A percentile compares a stretch with the other conserved stretches of the same genome.
phyloP scores from a whole-genome alignment of 257 asterid genomes.

The Paulownia fortunei region DNA sequence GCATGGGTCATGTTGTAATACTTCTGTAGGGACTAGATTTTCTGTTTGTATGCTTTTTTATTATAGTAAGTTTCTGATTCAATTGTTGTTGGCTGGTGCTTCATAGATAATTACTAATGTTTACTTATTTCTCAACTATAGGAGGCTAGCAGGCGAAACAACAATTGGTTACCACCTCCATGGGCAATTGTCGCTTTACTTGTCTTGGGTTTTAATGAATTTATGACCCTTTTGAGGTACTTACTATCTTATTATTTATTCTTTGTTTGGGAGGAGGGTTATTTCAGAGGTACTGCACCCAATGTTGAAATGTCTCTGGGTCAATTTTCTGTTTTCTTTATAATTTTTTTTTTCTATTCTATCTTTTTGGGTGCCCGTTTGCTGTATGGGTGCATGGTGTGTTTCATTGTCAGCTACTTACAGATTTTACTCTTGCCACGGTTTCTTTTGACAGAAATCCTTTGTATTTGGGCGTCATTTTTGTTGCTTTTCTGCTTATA shows the following conservation, averaged over 20 bases:
- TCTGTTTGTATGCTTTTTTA: constrained; percentile 13
- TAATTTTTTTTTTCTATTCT: neutral
- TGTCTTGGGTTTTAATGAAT: constrained; percentile 80
- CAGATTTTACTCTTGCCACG: constrained; percentile 14
- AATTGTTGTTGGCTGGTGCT: neutral
- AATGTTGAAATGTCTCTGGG: neutral
- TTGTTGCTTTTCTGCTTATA: constrained; percentile 56
- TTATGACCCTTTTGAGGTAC: constrained; percentile 91
- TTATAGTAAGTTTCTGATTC: constrained; percentile 18
- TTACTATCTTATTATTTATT: neutral
- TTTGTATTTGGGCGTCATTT: constrained; percentile 67
- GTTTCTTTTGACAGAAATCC: constrained; percentile 67
- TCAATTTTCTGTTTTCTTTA: neutral
- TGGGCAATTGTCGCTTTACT: constrained; percentile 79
- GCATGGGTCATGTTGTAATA: neutral
- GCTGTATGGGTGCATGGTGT: neutral
- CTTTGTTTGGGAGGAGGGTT: constrained; percentile 8
- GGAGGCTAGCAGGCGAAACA: constrained; percentile 84
- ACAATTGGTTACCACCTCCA: constrained; percentile 90
- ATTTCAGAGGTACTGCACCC: constrained; percentile 6
- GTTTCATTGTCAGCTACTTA: constrained; percentile 25
- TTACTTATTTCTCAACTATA: constrained; percentile 36
- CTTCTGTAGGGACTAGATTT: neutral
- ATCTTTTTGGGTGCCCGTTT: neutral
- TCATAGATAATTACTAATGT: constrained; percentile 4